These are phyloP conservation scores for Penicillium digitatum DNA, from an alignment of 2,329 filamentous ascomycete species.

Conservation along the genomic window DNA sequence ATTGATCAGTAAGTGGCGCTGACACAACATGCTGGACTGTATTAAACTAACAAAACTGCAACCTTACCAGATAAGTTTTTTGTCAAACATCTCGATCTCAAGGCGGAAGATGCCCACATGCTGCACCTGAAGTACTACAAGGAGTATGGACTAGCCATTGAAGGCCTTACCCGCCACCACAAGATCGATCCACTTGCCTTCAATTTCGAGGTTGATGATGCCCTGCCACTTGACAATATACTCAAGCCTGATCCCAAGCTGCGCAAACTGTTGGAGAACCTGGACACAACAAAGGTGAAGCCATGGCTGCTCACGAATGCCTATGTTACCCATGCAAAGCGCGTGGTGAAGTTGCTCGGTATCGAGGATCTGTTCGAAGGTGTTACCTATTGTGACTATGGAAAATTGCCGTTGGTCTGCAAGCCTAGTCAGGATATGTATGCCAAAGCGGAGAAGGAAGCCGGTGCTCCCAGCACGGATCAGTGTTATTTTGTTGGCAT, in stretches of 20 bases:
- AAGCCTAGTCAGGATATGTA: conserved; percentile 84
- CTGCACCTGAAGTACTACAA: conserved; percentile 91
- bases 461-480: conserved; percentile 62
- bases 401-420: conserved; percentile 67
- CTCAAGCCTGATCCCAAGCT: conserved; percentile 74
- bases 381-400: conserved; percentile 92
- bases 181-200: conserved; percentile 93
- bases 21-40: neutral
- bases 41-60: neutral
- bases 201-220: conserved; percentile 91
- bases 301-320: conserved; percentile 97
- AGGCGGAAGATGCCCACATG: conserved; percentile 71
- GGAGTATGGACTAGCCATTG: conserved; percentile 94
- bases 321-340: conserved; percentile 78
- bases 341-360: conserved; percentile 74
- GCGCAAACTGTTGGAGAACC: conserved; percentile 70
- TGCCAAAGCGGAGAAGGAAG: conserved; percentile 81
- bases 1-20: conserved; percentile 58
- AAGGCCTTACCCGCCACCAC: conserved; percentile 89
- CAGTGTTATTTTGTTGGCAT: conserved; percentile 91
- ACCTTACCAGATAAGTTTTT: conserved; percentile 54
- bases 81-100: conserved; percentile 66
- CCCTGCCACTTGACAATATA: conserved; percentile 78
- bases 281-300: conserved; percentile 78
- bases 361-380: conserved; percentile 91